These are phyloP conservation scores for Polytolypa hystricis DNA, from an alignment of 2,329 filamentous ascomycete genomes.

Conservation along the genomic window DNA sequence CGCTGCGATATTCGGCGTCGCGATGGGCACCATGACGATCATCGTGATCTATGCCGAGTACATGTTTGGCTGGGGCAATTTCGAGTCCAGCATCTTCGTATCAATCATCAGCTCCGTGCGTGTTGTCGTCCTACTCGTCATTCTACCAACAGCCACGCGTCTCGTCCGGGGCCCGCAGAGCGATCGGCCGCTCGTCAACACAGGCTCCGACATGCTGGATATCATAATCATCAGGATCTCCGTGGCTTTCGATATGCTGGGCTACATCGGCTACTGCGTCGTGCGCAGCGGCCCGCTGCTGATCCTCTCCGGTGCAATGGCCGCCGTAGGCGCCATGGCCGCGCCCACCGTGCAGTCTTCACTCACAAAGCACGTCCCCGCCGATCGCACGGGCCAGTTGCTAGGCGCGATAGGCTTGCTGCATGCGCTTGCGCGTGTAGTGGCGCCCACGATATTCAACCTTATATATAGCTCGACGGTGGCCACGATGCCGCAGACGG, in stretches of 20 bases:
- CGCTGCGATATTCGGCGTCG: slow-evolving; percentile 67
- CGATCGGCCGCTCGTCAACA: slow-evolving; percentile 36
- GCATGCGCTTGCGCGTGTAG: slow-evolving; percentile 67
- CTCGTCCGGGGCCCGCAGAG: slow-evolving; percentile 47
- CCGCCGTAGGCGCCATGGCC: slow-evolving; percentile 71
- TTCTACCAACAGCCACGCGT: slow-evolving; percentile 69
- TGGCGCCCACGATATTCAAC: slow-evolving; percentile 75
- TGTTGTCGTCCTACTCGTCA: slow-evolving; percentile 60
- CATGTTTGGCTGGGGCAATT: slow-evolving; percentile 70
- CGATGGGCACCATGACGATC: slow-evolving; percentile 71
- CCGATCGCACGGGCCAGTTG: slow-evolving; percentile 71
- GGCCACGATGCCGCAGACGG: slow-evolving; percentile 62
- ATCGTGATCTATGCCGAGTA: slow-evolving; percentile 73
- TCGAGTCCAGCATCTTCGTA: slow-evolving; percentile 70
- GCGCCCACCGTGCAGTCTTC: slow-evolving; percentile 74
- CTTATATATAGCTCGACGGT: slow-evolving; percentile 77
- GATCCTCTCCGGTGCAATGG: slow-evolving; percentile 58
- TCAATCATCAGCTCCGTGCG: slow-evolving; percentile 68
- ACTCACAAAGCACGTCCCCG: slow-evolving; percentile 82
- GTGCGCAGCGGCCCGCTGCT: slow-evolving; percentile 54
- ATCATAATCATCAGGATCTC: slow-evolving; percentile 64
- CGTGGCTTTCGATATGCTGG: slow-evolving; percentile 63
- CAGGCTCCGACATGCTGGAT: slow-evolving; percentile 68
- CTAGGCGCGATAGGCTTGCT: slow-evolving; percentile 78
- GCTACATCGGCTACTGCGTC: slow-evolving; percentile 64